Percentiles rank a stretch among this genome's conserved stretches.
Evolutionary conservation across 2,329 filamentous ascomycete species (phyloP).

Genomic region (Phaeosphaeriaceae sp.): DNA sequence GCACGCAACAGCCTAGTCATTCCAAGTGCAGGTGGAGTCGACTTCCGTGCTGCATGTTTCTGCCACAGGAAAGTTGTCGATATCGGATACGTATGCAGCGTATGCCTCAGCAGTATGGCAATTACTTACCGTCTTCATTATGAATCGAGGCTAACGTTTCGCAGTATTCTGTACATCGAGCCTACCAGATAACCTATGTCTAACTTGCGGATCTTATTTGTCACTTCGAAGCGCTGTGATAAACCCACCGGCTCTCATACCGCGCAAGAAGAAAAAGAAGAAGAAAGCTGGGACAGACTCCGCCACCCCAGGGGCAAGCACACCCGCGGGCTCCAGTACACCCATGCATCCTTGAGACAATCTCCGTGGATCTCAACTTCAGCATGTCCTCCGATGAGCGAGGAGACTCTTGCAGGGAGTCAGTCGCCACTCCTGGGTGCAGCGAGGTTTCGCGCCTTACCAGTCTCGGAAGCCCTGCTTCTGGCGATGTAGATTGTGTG

Average conservation of each 20-base stretch:
- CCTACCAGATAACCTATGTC: constrained; percentile 43
- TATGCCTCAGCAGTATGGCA: constrained; percentile 81
- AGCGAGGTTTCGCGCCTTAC: neutral
- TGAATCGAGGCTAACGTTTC: constrained; percentile 7
- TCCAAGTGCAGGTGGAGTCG: constrained; percentile 84
- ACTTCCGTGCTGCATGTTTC: constrained; percentile 98
- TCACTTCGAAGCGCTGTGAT: constrained; percentile 43
- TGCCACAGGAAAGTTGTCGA: constrained; percentile 92
- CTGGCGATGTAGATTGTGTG: neutral
- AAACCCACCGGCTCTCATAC: constrained; percentile 44
- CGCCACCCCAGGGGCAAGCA: constrained; percentile 42
- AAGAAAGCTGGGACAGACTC: constrained; percentile 42
- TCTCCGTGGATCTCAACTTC: neutral
- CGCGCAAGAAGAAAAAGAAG: constrained; percentile 50
- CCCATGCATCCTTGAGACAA: constrained; percentile 39
- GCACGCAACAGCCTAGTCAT: constrained; percentile 72
- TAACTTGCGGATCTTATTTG: constrained; percentile 50
- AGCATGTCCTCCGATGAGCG: neutral
- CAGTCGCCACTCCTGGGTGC: neutral
- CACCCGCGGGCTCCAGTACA: constrained; percentile 41
- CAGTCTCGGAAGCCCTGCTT: neutral
- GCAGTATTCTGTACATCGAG: constrained; percentile 47
- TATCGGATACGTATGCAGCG: constrained; percentile 92
- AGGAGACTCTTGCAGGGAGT: neutral
- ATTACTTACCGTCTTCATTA: neutral